A percentile compares a stretch with the other conserved stretches of the same genome.
These are phyloP conservation scores for Penicillium goetzii DNA, from an alignment of 495 filamentous ascomycete species.

Conservation along the genomic window DNA sequence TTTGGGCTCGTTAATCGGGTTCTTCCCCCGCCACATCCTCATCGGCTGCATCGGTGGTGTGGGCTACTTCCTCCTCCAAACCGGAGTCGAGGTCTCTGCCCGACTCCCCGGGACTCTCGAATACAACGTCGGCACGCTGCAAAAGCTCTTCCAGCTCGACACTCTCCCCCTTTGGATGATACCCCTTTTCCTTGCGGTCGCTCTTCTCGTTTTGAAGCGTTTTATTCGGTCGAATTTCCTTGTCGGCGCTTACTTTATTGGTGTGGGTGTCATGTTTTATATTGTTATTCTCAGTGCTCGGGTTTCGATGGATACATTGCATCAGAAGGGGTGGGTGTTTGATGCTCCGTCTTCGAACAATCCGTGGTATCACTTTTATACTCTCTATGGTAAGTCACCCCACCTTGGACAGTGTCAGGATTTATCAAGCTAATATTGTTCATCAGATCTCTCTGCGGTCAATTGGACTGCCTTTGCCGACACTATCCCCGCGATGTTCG, in stretches of 20 bases:
- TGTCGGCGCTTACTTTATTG: conserved; percentile 83
- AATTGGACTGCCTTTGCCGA: conserved; percentile 80
- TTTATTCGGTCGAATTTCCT: conserved; percentile 79
- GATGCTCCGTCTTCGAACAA: conserved; percentile 78
- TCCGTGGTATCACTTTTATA: conserved; percentile 97
- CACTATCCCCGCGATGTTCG: conserved; percentile 93
- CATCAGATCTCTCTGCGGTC: conserved; percentile 68
- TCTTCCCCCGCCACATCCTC: conserved; percentile 95
- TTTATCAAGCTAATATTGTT: conserved; percentile 13
- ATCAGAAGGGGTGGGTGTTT: conserved; percentile 85
- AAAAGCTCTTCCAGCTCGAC: conserved; percentile 68
- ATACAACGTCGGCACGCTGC: conserved; percentile 74
- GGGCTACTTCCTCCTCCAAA: conserved; percentile 92
- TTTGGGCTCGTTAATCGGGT: conserved; percentile 89
- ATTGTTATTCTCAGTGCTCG: conserved; percentile 67
- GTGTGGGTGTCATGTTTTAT: conserved; percentile 81
- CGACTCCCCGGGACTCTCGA: conserved; percentile 80
- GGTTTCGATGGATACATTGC: conserved; percentile 64
- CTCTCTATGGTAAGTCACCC: conserved; percentile 73
- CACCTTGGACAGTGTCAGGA: background rate
- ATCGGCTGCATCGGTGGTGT: conserved; percentile 97
- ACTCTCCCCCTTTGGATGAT: conserved; percentile 82
- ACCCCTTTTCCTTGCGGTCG: conserved; percentile 73
- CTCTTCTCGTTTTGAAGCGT: conserved; percentile 74
- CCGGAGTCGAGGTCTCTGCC: conserved; percentile 93